These are phyloP conservation scores for Neospermospora avenae DNA, from an alignment of 2,329 filamentous ascomycete genomes.

Conservation along the genomic window DNA sequence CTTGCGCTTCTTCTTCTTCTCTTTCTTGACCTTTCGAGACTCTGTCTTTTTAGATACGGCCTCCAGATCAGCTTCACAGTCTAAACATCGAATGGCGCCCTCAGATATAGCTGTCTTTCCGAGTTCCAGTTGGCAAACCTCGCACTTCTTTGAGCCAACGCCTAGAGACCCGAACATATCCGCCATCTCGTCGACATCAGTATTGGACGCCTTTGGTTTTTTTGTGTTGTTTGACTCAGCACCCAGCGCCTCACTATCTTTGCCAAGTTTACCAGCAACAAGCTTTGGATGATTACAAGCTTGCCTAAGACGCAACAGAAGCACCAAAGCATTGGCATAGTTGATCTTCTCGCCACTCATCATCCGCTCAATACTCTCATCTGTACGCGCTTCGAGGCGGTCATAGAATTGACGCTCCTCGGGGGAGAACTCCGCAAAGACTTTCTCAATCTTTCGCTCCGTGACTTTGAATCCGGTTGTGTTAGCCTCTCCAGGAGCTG, in stretches of 20 bases:
- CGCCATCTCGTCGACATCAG: constrained; percentile 73
- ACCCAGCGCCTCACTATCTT: constrained; percentile 80
- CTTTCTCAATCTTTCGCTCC: constrained; percentile 79
- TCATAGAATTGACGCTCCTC: constrained; percentile 85
- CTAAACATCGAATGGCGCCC: constrained; percentile 61
- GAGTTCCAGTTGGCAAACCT: constrained; percentile 34
- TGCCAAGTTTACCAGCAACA: constrained; percentile 78
- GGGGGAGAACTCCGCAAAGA: constrained; percentile 73
- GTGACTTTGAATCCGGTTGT: constrained; percentile 83
- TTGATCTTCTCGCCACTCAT: constrained; percentile 75
- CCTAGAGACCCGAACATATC: constrained; percentile 83
- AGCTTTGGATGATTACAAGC: constrained; percentile 93
- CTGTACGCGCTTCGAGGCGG: constrained; percentile 76
- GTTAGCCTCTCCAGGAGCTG: constrained; percentile 43
- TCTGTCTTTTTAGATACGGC: constrained; percentile 47
- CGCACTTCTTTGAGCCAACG: constrained; percentile 36
- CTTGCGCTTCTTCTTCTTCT: constrained; percentile 37
- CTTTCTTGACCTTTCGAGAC: constrained; percentile 39
- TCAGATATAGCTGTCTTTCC: constrained; percentile 31
- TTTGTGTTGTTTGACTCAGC: constrained; percentile 53
- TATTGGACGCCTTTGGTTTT: constrained; percentile 43
- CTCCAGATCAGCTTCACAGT: constrained; percentile 73
- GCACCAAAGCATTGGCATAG: constrained; percentile 89
- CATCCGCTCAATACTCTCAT: constrained; percentile 84
- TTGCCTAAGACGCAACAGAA: constrained; percentile 86